A percentile compares a stretch with the other conserved stretches of the same genome.
phyloP scores from a whole-genome alignment of 2,329 filamentous ascomycete species.

The Fusarium nanum region DNA sequence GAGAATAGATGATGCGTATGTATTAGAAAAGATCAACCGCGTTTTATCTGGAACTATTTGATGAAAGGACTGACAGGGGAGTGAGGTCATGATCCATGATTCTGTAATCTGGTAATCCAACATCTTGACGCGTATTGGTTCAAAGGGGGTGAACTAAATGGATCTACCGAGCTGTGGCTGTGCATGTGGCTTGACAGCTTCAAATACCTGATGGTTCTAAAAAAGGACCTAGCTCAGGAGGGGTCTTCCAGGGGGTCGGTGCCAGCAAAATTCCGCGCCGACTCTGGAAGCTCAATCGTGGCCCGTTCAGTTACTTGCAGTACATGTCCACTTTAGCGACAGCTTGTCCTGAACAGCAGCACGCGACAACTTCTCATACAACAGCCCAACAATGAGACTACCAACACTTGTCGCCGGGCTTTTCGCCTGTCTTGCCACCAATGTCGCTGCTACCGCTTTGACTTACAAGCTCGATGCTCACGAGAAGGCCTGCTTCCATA shows the following conservation, averaged over 20 bases:
- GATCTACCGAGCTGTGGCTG: constrained; percentile 27
- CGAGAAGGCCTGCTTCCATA: constrained; percentile 97
- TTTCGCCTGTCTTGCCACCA: constrained; percentile 75
- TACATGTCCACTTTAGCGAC: constrained; percentile 44
- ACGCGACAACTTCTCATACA: constrained; percentile 46
- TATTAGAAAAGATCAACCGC: constrained; percentile 19
- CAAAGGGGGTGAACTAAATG: background rate
- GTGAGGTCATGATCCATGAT: constrained; percentile 38
- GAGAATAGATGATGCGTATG: constrained; percentile 18
- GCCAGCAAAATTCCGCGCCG: constrained; percentile 45
- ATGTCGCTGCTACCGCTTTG: constrained; percentile 86
- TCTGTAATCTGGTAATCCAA: constrained; percentile 16
- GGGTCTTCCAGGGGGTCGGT: constrained; percentile 40
- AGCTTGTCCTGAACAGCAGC: constrained; percentile 49
- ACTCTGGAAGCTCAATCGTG: constrained; percentile 45
- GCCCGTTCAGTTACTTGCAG: constrained; percentile 44
- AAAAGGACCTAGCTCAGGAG: constrained; percentile 28
- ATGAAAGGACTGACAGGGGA: constrained; percentile 34
- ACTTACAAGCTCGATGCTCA: constrained; percentile 92
- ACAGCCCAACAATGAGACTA: constrained; percentile 69
- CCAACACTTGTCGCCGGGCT: constrained; percentile 72
- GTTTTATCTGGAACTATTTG: constrained; percentile 28
- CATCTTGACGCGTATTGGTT: constrained; percentile 34
- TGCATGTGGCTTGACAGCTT: constrained; percentile 34
- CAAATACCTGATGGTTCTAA: background rate